These are phyloP conservation scores for Cordyceps cateniannulata DNA, from an alignment of 2,329 filamentous ascomycete genomes.

Conservation along the genomic window DNA sequence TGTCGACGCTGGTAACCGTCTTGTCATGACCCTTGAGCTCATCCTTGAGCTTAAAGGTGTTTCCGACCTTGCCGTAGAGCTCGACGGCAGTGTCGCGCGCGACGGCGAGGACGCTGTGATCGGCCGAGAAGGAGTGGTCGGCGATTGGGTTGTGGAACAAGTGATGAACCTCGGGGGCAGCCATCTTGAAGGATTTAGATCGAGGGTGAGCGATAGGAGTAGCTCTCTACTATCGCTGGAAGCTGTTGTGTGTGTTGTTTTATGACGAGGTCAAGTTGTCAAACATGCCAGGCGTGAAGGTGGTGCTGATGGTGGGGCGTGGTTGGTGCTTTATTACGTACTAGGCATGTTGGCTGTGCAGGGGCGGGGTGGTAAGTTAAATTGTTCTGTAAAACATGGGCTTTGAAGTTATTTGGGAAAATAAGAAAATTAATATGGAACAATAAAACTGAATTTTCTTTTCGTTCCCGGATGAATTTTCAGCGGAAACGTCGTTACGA, in stretches of 20 bases:
- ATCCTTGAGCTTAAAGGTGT: slow-evolving; percentile 76
- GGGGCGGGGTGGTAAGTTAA: too few relatives aligned
- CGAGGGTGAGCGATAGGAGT: slow-evolving; percentile 35
- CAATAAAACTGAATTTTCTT: too few relatives aligned
- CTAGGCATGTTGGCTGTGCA: too few relatives aligned
- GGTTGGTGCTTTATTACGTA: too few relatives aligned
- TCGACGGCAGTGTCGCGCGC: slow-evolving; percentile 86
- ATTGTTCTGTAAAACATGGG: too few relatives aligned
- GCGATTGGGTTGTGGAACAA: slow-evolving; percentile 95
- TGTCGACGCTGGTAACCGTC: slow-evolving; percentile 91
- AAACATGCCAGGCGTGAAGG: too few relatives aligned
- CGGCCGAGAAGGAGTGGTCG: slow-evolving; percentile 96
- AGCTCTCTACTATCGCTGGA: slow-evolving; percentile 90
- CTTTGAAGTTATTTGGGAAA: too few relatives aligned
- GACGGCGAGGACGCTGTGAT: slow-evolving; percentile 82
- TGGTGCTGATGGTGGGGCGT: too few relatives aligned
- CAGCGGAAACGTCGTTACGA: too few relatives aligned
- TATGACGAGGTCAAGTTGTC: not conserved
- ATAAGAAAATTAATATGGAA: too few relatives aligned
- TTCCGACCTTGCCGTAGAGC: slow-evolving; percentile 71
- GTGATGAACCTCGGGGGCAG: slow-evolving; percentile 84
- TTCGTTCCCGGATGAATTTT: too few relatives aligned
- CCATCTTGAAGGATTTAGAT: slow-evolving; percentile 51
- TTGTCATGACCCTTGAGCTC: slow-evolving; percentile 97
- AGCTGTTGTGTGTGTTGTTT: slow-evolving; percentile 1